Evolutionary conservation across 371 early-diverging fungal species (phyloP), one percentile per base, ranked within the genome.

Genomic region (Mortierella sp.): DNA sequence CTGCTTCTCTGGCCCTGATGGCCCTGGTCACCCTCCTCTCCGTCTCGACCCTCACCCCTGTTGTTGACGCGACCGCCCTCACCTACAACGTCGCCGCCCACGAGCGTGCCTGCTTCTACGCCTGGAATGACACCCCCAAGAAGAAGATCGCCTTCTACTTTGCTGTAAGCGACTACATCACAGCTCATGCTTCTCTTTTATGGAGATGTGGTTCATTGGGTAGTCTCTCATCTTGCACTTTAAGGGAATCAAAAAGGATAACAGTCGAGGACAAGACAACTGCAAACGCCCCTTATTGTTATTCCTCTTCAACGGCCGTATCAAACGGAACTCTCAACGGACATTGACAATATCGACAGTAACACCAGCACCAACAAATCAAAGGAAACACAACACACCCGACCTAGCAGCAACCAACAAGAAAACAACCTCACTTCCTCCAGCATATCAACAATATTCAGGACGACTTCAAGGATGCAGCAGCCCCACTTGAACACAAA

Each of bases 71-170:
- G 24, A 91, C 93, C 28, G 91, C 98, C 7, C 90, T 98, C 77
- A 97, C 98, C 73, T 97, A 96, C 88, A 93, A 91, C 80, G 92
- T 99, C 83, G 94, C 93, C 71, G 96, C 98, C 34, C 95, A 96
- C 84, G 98, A 97, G 88, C 92, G 95, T 70, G 92, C 94, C 38
- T 97, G 97, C 85, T 97, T 95, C 88, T 96, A 95, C 89, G 89
- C 92, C 19, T 90, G 89, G 82, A 91, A 93, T 38, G 95, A 94
- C 78, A 82, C 91, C 65, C 92, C 94, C 9, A 94, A 92, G 76
- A 93, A 95, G 88, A 99, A 99, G 90, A 88, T 98, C 68, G 95
- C 96, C 34, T 97, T 99, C 86, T 99, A 98, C 91, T 98, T 98
- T 94, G 97, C 98, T 65, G 99, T 97, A 94, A 89, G 95, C 42